These are phyloP conservation scores for Pseudocercospora vitis DNA, from an alignment of 2,329 filamentous ascomycete genomes.

Conservation along the genomic window DNA sequence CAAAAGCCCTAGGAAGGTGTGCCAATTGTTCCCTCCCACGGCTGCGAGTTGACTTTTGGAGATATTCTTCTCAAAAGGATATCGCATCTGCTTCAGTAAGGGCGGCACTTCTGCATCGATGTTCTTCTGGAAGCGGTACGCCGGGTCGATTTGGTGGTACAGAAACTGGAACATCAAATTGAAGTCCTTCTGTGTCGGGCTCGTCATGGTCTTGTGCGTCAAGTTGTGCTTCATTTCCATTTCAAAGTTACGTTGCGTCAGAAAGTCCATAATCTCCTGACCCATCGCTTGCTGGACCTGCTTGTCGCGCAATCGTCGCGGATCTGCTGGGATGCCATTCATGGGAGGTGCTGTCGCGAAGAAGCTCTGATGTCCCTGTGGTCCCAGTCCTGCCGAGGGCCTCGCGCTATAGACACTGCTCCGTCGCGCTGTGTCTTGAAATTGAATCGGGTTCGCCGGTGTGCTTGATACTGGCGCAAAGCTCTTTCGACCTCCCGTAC, in stretches of 20 bases:
- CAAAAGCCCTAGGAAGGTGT: conserved; percentile 85
- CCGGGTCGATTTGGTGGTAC: conserved; percentile 92
- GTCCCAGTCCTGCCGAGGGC: conserved; percentile 63
- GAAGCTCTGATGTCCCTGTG: conserved; percentile 77
- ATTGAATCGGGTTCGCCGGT: conserved; percentile 43
- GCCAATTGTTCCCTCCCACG: conserved; percentile 96
- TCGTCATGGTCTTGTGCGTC: conserved; percentile 87
- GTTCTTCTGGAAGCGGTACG: conserved; percentile 87
- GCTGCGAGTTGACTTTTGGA: conserved; percentile 95
- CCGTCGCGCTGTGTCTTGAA: conserved; percentile 61
- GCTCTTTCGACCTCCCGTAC: conserved; percentile 65
- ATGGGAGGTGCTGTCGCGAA: conserved; percentile 83
- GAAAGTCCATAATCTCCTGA: conserved; percentile 86
- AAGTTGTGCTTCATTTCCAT: conserved; percentile 95
- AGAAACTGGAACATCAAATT: conserved; percentile 98
- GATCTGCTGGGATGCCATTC: conserved; percentile 81
- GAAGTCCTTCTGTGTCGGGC: conserved; percentile 97
- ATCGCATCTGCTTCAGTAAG: conserved; percentile 87
- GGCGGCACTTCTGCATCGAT: conserved; percentile 95
- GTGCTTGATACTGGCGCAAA: conserved; percentile 62
- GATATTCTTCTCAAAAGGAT: conserved; percentile 92
- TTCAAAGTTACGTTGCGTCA: conserved; percentile 92
- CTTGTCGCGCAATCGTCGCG: conserved; percentile 79
- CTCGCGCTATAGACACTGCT: conserved; percentile 67
- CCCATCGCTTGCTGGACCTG: conserved; percentile 78